Conservation (phyloP, 2,329 filamentous ascomycete species). For the Penicillium digitatum region DNA sequence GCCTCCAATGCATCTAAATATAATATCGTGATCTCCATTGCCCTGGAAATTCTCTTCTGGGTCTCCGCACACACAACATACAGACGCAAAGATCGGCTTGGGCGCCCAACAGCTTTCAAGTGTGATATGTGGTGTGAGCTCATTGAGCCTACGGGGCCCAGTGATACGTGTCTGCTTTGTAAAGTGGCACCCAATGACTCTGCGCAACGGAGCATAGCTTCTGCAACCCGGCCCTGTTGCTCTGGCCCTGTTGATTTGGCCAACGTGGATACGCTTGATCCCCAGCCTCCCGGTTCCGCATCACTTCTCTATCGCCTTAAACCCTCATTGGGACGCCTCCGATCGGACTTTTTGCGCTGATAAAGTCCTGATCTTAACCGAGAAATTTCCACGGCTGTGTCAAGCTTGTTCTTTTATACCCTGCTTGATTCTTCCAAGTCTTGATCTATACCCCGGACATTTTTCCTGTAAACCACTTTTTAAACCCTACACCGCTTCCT, state of each 20-base stretch:
- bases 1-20: background rate
- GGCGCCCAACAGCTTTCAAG: constrained; percentile 14
- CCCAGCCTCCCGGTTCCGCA: constrained; percentile 17
- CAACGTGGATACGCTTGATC: constrained; percentile 20
- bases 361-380: constrained; percentile 6
- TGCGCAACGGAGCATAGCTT: constrained; percentile 10
- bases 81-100: constrained; percentile 22
- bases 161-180: constrained; percentile 21
- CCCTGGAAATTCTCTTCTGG: background rate
- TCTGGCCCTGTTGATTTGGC: constrained; percentile 25
- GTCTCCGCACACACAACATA: constrained; percentile 16
- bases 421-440: background rate
- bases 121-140: constrained; percentile 14
- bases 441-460: constrained; percentile 9
- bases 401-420: constrained; percentile 3
- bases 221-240: constrained; percentile 13
- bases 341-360: constrained; percentile 13
- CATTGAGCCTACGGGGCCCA: constrained; percentile 3
- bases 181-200: constrained; percentile 21
- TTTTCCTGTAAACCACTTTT: background rate
- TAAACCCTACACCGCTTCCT: constrained; percentile 15
- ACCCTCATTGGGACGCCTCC: constrained; percentile 4
- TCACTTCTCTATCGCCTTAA: constrained; percentile 11
- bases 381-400: background rate
- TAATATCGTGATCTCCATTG: background rate